These are phyloP conservation scores for Epichloe coenophiala DNA, from an alignment of 2,329 filamentous ascomycete species.

Conservation along the genomic window DNA sequence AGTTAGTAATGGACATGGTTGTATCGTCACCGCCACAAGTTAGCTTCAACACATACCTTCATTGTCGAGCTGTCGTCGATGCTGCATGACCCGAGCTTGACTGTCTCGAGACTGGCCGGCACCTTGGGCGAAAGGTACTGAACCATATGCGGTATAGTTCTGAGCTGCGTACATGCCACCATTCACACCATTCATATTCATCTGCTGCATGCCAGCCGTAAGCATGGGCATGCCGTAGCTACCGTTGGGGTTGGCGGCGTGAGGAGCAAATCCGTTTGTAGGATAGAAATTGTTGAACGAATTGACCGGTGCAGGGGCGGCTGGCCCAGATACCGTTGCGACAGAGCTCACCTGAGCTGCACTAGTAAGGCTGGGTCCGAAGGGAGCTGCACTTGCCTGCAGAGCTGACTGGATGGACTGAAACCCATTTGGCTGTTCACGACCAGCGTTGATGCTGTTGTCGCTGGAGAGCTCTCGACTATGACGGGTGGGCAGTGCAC, in stretches of 20 bases:
- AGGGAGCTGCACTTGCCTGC: conserved; percentile 67
- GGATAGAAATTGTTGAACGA: conserved; percentile 21
- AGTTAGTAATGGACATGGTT: conserved; percentile 15
- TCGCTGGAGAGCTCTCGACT: conserved; percentile 56
- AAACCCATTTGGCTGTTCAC: conserved; percentile 34
- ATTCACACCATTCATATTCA: conserved; percentile 39
- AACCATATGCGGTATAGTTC: conserved; percentile 43
- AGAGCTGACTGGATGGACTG: conserved; percentile 57
- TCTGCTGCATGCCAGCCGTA: conserved; percentile 53
- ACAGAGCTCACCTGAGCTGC: conserved; percentile 15
- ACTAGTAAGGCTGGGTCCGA: conserved; percentile 45
- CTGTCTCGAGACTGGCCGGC: conserved; percentile 52
- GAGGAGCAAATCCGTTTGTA: conserved; percentile 15
- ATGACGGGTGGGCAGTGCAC: conserved; percentile 52
- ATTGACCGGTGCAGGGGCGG: conserved; percentile 12
- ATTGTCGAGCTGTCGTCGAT: conserved; percentile 59
- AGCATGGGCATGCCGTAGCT: conserved; percentile 34
- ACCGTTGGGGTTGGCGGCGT: conserved; percentile 10
- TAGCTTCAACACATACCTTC: conserved; percentile 38
- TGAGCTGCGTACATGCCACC: conserved; percentile 38
- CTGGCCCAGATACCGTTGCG: conserved; percentile 12
- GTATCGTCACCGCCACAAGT: neutral
- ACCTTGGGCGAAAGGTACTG: conserved; percentile 33
- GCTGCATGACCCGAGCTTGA: conserved; percentile 62
- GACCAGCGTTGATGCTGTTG: conserved; percentile 23